These are phyloP conservation scores for Rachicladosporium sp. DNA, from an alignment of 2,329 filamentous ascomycete genomes.

Conservation along the genomic window DNA sequence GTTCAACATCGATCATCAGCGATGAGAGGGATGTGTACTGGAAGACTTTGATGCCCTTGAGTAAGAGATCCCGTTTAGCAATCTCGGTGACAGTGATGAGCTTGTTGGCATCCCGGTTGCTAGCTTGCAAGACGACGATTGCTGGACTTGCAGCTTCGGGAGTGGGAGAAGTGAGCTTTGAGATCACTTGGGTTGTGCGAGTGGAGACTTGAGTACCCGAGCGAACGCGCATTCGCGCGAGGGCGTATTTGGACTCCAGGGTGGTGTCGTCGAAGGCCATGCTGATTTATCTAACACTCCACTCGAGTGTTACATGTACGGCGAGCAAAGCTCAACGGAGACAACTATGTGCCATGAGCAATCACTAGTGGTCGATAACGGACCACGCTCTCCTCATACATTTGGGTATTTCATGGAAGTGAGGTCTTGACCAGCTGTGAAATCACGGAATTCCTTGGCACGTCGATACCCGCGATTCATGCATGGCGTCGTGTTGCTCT, in stretches of 20 bases:
- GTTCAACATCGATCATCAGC: conserved; percentile 14
- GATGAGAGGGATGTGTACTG: conserved; percentile 22
- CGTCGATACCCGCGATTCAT: too few species aligned
- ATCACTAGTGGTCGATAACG: too few species aligned
- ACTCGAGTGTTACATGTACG: too few species aligned
- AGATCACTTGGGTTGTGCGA: conserved; percentile 16
- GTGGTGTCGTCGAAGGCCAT: conserved; percentile 10
- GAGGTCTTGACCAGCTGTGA: too few species aligned
- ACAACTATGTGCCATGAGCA: too few species aligned
- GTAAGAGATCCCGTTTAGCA: conserved; percentile 24
- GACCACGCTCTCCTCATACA: too few species aligned
- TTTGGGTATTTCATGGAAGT: too few species aligned
- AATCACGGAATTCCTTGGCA: too few species aligned
- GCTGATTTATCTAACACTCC: too few species aligned
- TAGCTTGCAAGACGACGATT: conserved; percentile 29
- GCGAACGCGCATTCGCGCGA: conserved; percentile 15
- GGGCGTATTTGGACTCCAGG: conserved; percentile 12
- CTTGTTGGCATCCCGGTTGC: conserved; percentile 41
- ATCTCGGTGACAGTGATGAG: conserved; percentile 58
- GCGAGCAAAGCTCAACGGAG: too few species aligned
- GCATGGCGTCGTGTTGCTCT: too few species aligned
- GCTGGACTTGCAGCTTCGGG: conserved; percentile 10
- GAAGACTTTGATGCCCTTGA: conserved; percentile 35
- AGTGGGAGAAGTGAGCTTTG: conserved; percentile 8
- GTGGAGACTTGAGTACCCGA: conserved; percentile 20